These are phyloP conservation scores for Pythium plurisporium DNA, from an alignment of 352 stramenopile species.

Conservation along the genomic window DNA sequence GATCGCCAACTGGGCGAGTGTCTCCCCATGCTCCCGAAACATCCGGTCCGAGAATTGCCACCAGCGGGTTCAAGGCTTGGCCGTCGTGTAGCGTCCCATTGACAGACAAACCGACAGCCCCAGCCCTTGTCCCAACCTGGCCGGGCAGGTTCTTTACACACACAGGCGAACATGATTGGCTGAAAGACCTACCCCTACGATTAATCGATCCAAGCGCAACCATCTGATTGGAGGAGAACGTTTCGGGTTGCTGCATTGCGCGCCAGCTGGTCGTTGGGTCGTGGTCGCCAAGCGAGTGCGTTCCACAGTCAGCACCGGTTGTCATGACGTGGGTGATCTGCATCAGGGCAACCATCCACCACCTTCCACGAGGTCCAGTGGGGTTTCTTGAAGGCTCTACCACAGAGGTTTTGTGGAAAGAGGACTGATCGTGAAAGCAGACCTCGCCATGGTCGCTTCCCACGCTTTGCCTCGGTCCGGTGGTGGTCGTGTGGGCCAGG, in stretches of 20 bases:
- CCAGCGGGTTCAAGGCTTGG: neutral
- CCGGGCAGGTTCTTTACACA: slow-evolving; percentile 1
- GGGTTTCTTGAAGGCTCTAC: too few species aligned
- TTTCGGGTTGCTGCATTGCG: slow-evolving; percentile 5
- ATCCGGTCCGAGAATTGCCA: neutral
- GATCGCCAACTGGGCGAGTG: slow-evolving; percentile 2
- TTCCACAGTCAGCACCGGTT: too few species aligned
- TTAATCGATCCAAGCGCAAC: neutral
- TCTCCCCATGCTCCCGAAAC: neutral
- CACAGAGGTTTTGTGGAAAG: too few species aligned
- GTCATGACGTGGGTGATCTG: too few species aligned
- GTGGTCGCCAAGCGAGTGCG: slow-evolving; percentile 8
- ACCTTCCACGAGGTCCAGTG: too few species aligned
- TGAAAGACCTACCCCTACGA: neutral
- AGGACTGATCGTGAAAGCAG: too few species aligned
- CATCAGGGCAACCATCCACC: too few species aligned
- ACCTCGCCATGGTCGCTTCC: too few species aligned
- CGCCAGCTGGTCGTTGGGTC: neutral
- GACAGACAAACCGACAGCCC: neutral
- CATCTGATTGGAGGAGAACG: too few species aligned
- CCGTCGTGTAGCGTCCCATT: neutral
- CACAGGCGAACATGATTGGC: neutral
- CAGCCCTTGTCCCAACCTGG: neutral
- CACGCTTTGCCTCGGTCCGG: too few species aligned
- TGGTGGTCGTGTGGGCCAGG: too few species aligned